Evolutionary conservation across 768 basidiomycete genomes (phyloP).

Genomic region (Brasilioporus rufonigricans): DNA sequence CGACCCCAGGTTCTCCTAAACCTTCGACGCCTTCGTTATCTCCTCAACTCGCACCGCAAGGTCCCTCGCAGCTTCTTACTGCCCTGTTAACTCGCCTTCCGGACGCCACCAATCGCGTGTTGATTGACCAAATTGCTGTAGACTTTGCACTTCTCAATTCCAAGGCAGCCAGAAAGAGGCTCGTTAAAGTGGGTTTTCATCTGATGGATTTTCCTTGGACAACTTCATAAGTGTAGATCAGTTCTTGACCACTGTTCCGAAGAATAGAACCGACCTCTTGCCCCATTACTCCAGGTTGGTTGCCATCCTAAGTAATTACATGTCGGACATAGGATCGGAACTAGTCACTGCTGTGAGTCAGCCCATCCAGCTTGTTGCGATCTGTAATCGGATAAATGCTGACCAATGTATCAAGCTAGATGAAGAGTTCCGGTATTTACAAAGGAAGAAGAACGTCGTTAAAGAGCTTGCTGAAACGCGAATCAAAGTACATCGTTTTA

Average conservation of each 20-base stretch:
- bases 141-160: slow-evolving; percentile 97
- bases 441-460: slow-evolving; percentile 89
- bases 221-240: slow-evolving; percentile 30
- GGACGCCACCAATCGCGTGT: slow-evolving; percentile 85
- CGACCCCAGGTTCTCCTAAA: slow-evolving; percentile 68
- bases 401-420: slow-evolving; percentile 61
- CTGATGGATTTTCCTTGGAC: neutral
- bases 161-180: slow-evolving; percentile 90
- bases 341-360: slow-evolving; percentile 72
- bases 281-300: slow-evolving; percentile 92
- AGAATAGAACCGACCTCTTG: slow-evolving; percentile 84
- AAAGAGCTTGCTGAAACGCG: slow-evolving; percentile 86
- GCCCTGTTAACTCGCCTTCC: slow-evolving; percentile 88
- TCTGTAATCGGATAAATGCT: neutral
- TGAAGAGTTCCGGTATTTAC: slow-evolving; percentile 94
- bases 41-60: slow-evolving; percentile 77
- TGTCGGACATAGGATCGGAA: slow-evolving; percentile 90
- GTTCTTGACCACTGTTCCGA: slow-evolving; percentile 82
- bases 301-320: slow-evolving; percentile 85
- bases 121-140: slow-evolving; percentile 91
- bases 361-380: neutral
- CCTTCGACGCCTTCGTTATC: slow-evolving; percentile 56
- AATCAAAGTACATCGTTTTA: slow-evolving; percentile 57
- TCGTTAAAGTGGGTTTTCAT: slow-evolving; percentile 64
- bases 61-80: slow-evolving; percentile 90